Evolutionary conservation across 208 protist genomes (phyloP), one percentile per base, ranked within the genome.

Genomic region (Leishmania gerbilli): DNA sequence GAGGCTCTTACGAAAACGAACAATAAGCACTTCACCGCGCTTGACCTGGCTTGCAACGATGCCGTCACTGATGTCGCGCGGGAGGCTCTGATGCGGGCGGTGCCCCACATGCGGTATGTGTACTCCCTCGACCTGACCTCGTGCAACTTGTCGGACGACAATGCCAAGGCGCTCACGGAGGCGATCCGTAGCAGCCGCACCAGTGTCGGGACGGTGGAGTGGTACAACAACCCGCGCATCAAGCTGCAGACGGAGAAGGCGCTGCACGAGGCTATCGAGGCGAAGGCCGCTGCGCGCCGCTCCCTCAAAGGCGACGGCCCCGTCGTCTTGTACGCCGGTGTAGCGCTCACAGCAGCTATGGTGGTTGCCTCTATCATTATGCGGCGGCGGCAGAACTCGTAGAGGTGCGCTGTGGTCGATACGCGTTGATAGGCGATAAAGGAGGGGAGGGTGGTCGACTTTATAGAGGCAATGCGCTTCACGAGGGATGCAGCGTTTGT

Each of bases 211-310:
- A 72, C 60, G 24, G 80, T 97, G 17, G 94, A 95, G 85, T 95
- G 91, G 92, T 96, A 89, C 87, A 96, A 97, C 85, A 97, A 97
- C 79, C 94, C 94, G 6, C 88, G 84, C 58, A 94, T 97, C 58
- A 74, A 79, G 69, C 81, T 89, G 21, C 83, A 49, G 47, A 88
- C 89, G n/a, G 94, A 95, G 86, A 89, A 89, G 83, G 69, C 65
- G 55, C 85, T 97, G 5, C 83, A 89, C 76, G 87, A 91, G 31
- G 87, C 89, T 4, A 85, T 94, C 51, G 81, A 89, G 42, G 80
- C 71, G 64, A 93, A 91, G 82, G 76, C 85, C 49, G 76, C 74
- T 45, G 81, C 83, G 55, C 79, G 74, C 24, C 56, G 42, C 49
- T 31, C 68, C 62, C 76, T 79, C 75, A 69, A 80, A 42, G 13